Evolutionary conservation across 1,284 basidiomycete genomes (phyloP).

Genomic region (Ganoderma boninense): DNA sequence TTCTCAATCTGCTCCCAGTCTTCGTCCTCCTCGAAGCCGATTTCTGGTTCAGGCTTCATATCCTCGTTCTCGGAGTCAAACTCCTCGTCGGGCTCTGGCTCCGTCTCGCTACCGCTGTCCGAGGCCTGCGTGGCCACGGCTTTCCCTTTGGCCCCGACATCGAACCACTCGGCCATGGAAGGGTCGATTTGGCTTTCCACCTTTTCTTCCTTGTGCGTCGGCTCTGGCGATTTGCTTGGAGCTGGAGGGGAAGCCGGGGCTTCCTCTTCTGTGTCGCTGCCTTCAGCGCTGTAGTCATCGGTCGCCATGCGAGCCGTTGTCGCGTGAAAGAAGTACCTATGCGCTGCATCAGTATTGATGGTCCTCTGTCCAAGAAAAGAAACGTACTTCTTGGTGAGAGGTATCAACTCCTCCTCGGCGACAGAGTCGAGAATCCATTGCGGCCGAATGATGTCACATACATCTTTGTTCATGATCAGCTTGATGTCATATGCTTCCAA

Average conservation of each 20-base stretch:
- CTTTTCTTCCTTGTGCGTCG: slow-evolving; percentile 35
- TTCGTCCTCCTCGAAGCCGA: slow-evolving; percentile 22
- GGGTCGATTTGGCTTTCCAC: slow-evolving; percentile 46
- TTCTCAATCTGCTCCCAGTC: slow-evolving; percentile 30
- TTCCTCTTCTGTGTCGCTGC: slow-evolving; percentile 40
- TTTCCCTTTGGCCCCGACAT: slow-evolving; percentile 45
- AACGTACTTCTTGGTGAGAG: slow-evolving; percentile 73
- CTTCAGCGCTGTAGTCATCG: slow-evolving; percentile 43
- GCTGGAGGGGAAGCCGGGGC: slow-evolving; percentile 16
- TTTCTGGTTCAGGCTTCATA: slow-evolving; percentile 36
- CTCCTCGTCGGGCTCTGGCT: slow-evolving; percentile 67
- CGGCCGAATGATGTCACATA: slow-evolving; percentile 78
- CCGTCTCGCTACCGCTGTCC: slow-evolving; percentile 69
- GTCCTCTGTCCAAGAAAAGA: slow-evolving; percentile 1
- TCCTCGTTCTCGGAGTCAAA: slow-evolving; percentile 55
- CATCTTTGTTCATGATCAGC: slow-evolving; percentile 68
- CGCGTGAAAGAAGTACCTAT: slow-evolving; percentile 81
- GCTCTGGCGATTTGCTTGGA: slow-evolving; percentile 25
- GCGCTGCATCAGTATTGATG: slow-evolving; percentile 2
- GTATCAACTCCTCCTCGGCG: slow-evolving; percentile 57
- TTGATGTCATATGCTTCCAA: slow-evolving; percentile 71
- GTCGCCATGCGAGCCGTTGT: slow-evolving; percentile 48
- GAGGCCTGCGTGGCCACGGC: slow-evolving; percentile 40
- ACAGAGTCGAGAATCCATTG: slow-evolving; percentile 87
- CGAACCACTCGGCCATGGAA: slow-evolving; percentile 70